Base-by-base conservation (phyloP, 1,284 basidiomycete species). In the Pseudozyma pruni region DNA sequence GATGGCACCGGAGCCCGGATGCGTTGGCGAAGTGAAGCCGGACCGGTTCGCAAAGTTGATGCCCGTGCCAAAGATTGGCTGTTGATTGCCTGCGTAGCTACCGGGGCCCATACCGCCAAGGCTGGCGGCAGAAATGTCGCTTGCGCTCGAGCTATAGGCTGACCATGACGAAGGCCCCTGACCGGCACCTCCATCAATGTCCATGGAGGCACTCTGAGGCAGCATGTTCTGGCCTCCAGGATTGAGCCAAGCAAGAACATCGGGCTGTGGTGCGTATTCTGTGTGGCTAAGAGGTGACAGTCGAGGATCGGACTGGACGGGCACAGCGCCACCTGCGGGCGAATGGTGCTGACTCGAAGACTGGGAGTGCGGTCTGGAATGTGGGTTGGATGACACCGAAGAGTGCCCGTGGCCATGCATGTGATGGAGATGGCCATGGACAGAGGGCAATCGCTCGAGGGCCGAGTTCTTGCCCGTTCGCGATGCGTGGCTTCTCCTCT, bases 401-500 rank as follows among this genome's bases (percentile, higher is more conserved):
- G n/a, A 20, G 20, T 66, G 62, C 6, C 43, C 41, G n/a, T 59
- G 69, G 34, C 61, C 50, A 17, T 71, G 67, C 20, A 56, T 44
- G 54, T 57, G 59, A 37, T 69, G 56, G 43, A 66, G 44, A 25
- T 66, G 67, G 11, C 70, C 61, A n/a, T 74, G 59, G 8, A 71
- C 54, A 1, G 67, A 64, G n/a, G 63, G 61, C 51, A 70, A 27
- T 9, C 62, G 58, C 38, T 72, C 70, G 23, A 69, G 44, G 3
- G 64, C 68, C 11, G 64, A 63, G 48, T 60, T 73, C 50, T 73
- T 71, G 22, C 64, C 57, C 25, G 69, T 59, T 4, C 63, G 58
- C 14, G 73, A 52, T 29, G 51, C 67, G 19, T 69, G 69, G 40
- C 69, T 72, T 16, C 73, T 55, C 22, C 73, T 38, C 58, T 66